Conservation (phyloP, 805 yeast genomes). For the Vanderwaltozyma verrucispora region DNA sequence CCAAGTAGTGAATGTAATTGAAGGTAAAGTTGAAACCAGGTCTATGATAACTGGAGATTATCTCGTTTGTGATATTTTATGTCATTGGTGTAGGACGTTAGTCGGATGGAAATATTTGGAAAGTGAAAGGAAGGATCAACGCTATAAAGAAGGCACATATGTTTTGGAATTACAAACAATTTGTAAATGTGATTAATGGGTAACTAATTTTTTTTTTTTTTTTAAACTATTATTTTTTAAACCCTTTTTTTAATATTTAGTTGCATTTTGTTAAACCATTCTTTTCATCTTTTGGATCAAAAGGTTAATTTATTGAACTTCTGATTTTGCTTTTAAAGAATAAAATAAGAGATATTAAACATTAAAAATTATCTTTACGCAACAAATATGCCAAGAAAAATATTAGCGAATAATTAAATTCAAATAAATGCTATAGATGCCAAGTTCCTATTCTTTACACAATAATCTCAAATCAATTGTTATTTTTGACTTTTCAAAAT, state of each 20-base stretch:
- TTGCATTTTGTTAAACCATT: no score
- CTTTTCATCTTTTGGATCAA: no score
- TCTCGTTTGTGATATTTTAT: conserved; percentile 43
- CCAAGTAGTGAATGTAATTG: conserved; percentile 36
- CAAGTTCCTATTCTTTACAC: no score
- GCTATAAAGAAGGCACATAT: conserved; percentile 51
- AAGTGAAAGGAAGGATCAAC: conserved; percentile 36
- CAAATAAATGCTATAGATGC: no score
- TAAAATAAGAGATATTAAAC: no score
- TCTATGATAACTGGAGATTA: conserved; percentile 54
- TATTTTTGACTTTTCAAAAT: no score
- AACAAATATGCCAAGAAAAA: no score
- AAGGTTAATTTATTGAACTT: no score
- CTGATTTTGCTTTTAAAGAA: no score
- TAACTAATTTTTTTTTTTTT: background rate
- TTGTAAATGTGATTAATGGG: conserved; percentile 12
- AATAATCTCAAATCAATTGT: no score
- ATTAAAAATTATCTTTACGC: no score
- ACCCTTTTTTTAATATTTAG: background rate
- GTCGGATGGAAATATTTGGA: conserved; percentile 58
- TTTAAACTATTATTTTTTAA: background rate
- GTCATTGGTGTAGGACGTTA: conserved; percentile 42
- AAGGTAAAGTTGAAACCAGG: conserved; percentile 30
- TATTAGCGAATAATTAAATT: no score
- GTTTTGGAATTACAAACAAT: conserved; percentile 37